Conservation (phyloP, 352 stramenopile genomes). For the Phytopythium kandeliae region DNA sequence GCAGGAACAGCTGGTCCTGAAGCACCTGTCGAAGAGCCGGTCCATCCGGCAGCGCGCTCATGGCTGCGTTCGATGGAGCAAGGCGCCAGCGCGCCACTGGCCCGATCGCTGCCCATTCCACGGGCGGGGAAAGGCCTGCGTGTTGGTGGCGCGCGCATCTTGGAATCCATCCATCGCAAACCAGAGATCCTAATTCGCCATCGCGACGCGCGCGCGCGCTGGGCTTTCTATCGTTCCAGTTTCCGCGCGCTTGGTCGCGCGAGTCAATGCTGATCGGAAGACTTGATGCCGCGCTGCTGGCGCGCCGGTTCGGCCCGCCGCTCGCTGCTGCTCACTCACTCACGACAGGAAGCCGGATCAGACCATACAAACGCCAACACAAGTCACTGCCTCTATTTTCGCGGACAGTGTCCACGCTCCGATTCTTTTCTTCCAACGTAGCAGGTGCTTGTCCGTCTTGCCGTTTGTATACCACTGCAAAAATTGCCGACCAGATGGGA, state of each 20-base stretch:
- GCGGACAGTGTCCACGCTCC: not conserved
- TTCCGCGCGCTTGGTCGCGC: not conserved
- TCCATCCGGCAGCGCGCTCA: not conserved
- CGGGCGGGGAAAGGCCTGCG: slow-evolving; percentile 1
- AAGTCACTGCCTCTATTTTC: slow-evolving; percentile 1
- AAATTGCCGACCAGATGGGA: too few relatives aligned
- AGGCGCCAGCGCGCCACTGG: not conserved
- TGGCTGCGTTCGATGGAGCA: not conserved
- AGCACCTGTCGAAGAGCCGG: slow-evolving; percentile 9
- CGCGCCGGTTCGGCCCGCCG: too few relatives aligned
- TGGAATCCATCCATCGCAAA: too few relatives aligned
- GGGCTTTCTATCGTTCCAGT: not conserved
- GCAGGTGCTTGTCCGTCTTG: not conserved
- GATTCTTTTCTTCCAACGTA: not conserved
- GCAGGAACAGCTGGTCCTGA: slow-evolving; percentile 7
- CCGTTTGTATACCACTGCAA: not conserved
- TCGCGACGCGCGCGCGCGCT: too few relatives aligned
- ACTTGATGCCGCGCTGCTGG: too few relatives aligned
- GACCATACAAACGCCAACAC: not conserved
- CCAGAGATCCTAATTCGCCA: too few relatives aligned
- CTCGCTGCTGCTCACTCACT: too few relatives aligned
- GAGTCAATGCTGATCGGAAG: not conserved
- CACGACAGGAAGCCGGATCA: too few relatives aligned
- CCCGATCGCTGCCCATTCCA: slow-evolving; percentile 3
- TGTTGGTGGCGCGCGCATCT: not conserved